Conservation (phyloP, 768 basidiomycete species). For the Xanthoconium purpureum region DNA sequence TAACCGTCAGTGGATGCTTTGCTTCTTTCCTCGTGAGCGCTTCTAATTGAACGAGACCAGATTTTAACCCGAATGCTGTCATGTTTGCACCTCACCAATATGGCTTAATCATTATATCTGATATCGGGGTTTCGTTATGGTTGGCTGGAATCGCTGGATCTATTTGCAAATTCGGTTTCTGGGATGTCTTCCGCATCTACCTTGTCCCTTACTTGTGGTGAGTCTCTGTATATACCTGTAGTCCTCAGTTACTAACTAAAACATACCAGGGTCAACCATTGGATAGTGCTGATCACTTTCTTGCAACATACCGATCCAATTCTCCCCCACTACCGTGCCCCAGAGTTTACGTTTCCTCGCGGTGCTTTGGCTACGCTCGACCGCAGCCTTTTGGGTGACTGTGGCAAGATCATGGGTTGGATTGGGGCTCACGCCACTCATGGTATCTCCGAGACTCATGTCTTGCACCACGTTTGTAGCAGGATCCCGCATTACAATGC, state of each 20-base stretch:
- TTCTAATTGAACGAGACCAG: conserved; percentile 27
- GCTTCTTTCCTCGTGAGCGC: background rate
- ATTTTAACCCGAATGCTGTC: conserved; percentile 74
- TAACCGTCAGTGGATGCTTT: conserved; percentile 57
- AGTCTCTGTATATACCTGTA: background rate
- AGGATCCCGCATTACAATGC: conserved; percentile 97
- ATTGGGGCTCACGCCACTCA: conserved; percentile 83
- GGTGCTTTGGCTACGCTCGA: conserved; percentile 93
- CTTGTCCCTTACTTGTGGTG: conserved; percentile 85
- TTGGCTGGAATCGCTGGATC: conserved; percentile 54
- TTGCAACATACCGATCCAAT: conserved; percentile 98
- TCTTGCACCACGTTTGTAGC: conserved; percentile 87
- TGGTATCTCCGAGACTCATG: conserved; percentile 93
- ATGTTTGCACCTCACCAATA: conserved; percentile 84
- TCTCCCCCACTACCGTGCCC: conserved; percentile 88
- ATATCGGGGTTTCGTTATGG: conserved; percentile 78
- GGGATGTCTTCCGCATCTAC: conserved; percentile 75
- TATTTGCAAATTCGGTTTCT: conserved; percentile 61
- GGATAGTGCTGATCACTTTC: conserved; percentile 96
- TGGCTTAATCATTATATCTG: conserved; percentile 74
- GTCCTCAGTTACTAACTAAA: background rate
- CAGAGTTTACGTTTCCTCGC: conserved; percentile 89
- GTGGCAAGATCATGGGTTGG: conserved; percentile 77
- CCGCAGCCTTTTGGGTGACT: conserved; percentile 73
- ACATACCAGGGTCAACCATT: conserved; percentile 72